Evolutionary conservation across 176 grass and related monocot species (phyloP), one percentile per base, ranked within the genome.

Genomic region (Dactylis glomerata): DNA sequence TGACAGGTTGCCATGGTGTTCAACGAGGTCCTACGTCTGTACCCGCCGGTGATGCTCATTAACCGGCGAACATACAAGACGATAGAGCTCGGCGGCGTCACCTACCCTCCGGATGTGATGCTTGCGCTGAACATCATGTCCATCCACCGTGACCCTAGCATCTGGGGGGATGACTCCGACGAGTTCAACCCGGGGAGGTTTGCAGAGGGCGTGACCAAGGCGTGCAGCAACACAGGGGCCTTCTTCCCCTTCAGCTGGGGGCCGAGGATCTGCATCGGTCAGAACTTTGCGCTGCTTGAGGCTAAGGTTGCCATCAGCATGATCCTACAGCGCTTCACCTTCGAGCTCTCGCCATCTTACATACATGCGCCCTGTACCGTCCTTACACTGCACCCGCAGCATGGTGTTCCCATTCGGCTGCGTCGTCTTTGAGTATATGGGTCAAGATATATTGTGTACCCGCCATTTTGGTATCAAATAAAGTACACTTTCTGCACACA

Each of bases 171-270:
- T 3, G 85, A 90, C 57, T 82, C 76, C 20, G 47, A 30, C 19
- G 81, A 92, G 68, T 94, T 94, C 85, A 92, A 55, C 51, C 90
- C 82, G 40, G 84, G 92, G 58, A 88, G 90, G 47, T 94, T 94
- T 37, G 52, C 69, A 0, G 67, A 81, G 17, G 90, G 82, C 9
- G 19, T 92, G 38, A 81, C 83, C 19, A 89, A 52, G 59, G 89
- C 83, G 13, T 68, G 88, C n/a, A 73, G 50, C 34, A 70, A 64
- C 67, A 45, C 74, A 37, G 41, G 42, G 4, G 68, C 68, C 0
- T 91, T 81, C 73, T 83, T 94, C 56, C 92, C 88, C 0, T 94
- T 94, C 47, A 71, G 86, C 5, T 81, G 62, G 73, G 92, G 92
- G 0, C 88, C 86, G 8, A 20, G 83, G 56, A 40, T 88, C 8